Evolutionary conservation across 106 monocot species (phyloP), one percentile per base, ranked within the genome.

Genomic region (Cymbidium sinense): DNA sequence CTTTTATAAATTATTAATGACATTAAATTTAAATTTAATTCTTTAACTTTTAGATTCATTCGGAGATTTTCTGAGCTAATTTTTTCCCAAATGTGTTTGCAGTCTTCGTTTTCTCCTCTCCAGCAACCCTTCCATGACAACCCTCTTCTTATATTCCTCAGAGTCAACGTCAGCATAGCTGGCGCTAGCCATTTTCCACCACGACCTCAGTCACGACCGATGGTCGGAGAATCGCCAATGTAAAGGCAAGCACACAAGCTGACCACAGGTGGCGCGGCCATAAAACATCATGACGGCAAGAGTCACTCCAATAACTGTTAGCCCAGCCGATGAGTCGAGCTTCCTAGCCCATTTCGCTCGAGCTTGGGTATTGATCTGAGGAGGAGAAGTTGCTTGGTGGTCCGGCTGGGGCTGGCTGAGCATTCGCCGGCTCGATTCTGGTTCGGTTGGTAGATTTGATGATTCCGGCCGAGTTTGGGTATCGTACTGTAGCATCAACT

Each of bases 61-160:
- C n/a, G n/a, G n/a, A n/a, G n/a, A n/a, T n/a, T n/a, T n/a, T n/a
- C n/a, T n/a, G n/a, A n/a, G 37, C 0, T 39, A 39, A 4, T 39
- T 39, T 3, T 39, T 39, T 39, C 13, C 47, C 47, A 47, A 11
- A 13, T 47, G 58, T 20, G 58, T n/a, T n/a, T 7, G 23, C 33
- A 2, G 8, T 2, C 12, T 67, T 33, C 37, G 39, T 17, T 62
- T 43, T 76, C 52, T 58, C 70, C 77, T 82, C 25, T 61, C 71
- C 17, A 71, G 58, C 37, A 82, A 61, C 0, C 82, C 77, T 39
- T 70, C 52, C 12, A 77, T 7, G 34, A 76, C 77, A 6, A 82
- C 77, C 58, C 55, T 77, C 71, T 77, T 82, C 58, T 71, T 70
- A 37, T 80, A 80, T 62, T 81, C 75, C 35, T 65, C 33, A 2